Conservation (phyloP, 2,329 filamentous ascomycete genomes). For the Parasarocladium wereldwijsianum region DNA sequence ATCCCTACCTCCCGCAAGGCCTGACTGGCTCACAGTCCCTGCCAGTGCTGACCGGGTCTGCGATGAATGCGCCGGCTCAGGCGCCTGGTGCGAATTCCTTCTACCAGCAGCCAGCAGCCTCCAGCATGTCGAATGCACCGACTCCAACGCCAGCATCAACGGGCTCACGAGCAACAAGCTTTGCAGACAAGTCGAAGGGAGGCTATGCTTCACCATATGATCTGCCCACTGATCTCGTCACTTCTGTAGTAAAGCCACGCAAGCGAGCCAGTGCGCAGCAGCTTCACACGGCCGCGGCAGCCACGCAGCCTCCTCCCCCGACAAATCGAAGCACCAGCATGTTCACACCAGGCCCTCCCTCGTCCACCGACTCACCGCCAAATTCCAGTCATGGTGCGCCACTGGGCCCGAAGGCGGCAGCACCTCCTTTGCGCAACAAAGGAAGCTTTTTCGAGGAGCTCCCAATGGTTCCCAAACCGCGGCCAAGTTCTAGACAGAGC, state of each 20-base stretch:
- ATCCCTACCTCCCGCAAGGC: slow-evolving; percentile 32
- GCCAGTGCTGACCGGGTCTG: too few relatives aligned
- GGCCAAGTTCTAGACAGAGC: slow-evolving; percentile 42
- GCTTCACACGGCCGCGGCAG: slow-evolving; percentile 24
- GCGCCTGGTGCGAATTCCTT: too few relatives aligned
- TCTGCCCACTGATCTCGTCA: slow-evolving; percentile 67
- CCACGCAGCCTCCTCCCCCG: slow-evolving; percentile 32
- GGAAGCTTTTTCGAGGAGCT: slow-evolving; percentile 67
- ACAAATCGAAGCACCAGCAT: slow-evolving; percentile 45
- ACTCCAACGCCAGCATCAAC: too few relatives aligned
- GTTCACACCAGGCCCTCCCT: slow-evolving; percentile 15
- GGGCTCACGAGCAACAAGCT: too few relatives aligned
- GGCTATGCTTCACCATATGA: slow-evolving; percentile 94
- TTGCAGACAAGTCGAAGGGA: slow-evolving; percentile 77
- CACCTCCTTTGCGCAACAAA: slow-evolving; percentile 23
- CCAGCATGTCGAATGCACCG: too few relatives aligned
- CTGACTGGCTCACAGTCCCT: background rate
- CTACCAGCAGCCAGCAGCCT: slow-evolving; percentile 13
- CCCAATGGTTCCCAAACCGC: slow-evolving; percentile 46
- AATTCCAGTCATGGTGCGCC: slow-evolving; percentile 17
- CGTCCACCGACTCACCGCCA: slow-evolving; percentile 10
- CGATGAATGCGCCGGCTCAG: too few relatives aligned
- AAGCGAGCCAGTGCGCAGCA: slow-evolving; percentile 46
- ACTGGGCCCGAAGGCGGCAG: slow-evolving; percentile 17
- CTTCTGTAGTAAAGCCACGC: slow-evolving; percentile 42